Evolutionary conservation across 805 yeast genomes (phyloP).

Genomic region (Yarrowia yakushimensis): DNA sequence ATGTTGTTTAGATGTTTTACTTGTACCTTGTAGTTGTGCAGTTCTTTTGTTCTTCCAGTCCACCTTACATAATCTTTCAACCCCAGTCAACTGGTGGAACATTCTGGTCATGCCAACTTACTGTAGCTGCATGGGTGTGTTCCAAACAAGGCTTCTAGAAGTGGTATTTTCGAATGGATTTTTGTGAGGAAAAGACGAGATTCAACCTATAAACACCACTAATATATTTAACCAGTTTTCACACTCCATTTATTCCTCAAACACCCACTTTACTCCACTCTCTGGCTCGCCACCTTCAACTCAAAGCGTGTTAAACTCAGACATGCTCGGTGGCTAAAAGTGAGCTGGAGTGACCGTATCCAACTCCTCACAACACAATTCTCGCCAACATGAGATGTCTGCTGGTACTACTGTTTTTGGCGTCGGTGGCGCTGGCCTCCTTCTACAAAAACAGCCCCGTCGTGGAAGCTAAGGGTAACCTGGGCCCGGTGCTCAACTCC

Average conservation of each 20-base stretch:
- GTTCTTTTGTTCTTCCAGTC: too few species aligned
- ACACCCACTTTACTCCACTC: too few species aligned
- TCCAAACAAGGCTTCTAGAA: neutral
- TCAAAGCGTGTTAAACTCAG: slow-evolving; percentile 8
- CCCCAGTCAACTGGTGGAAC: neutral
- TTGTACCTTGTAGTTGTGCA: too few species aligned
- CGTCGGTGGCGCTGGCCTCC: slow-evolving; percentile 22
- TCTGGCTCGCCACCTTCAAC: slow-evolving; percentile 6
- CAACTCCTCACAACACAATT: neutral
- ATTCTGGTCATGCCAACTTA: neutral
- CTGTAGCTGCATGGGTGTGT: neutral
- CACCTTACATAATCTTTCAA: too few species aligned
- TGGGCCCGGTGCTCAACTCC: slow-evolving; percentile 23
- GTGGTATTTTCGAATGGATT: too few species aligned
- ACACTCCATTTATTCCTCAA: too few species aligned
- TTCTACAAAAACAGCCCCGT: slow-evolving; percentile 24
- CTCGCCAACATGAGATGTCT: slow-evolving; percentile 22
- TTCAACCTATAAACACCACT: neutral
- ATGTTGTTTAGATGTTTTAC: too few species aligned
- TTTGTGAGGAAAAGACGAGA: neutral
- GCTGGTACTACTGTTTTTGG: slow-evolving; percentile 11
- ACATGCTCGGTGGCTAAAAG: neutral
- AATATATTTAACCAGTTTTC: too few species aligned
- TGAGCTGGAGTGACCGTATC: neutral
- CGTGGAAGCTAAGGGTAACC: slow-evolving; percentile 19